A percentile compares a stretch with the other conserved stretches of the same genome.
Evolutionary conservation across 202 grass and related monocot genomes (phyloP).

Genomic region (Dendrocalamus latiflorus): DNA sequence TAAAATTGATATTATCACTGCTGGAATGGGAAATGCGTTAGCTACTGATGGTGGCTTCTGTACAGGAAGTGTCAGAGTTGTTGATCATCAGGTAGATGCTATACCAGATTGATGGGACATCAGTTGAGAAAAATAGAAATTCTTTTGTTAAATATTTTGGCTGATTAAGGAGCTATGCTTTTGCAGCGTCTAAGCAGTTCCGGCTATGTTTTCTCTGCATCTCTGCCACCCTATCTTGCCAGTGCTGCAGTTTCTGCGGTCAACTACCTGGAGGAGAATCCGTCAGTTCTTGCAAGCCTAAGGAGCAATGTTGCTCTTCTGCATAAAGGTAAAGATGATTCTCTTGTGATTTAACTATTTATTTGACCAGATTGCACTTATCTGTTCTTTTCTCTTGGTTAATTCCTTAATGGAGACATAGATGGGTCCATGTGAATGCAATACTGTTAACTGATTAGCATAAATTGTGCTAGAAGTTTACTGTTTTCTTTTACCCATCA

Average conservation of each 20-base stretch:
- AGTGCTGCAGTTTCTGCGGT: slow-evolving; percentile 85
- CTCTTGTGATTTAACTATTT: background rate
- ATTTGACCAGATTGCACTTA: background rate
- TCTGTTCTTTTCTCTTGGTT: background rate
- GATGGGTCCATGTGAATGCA: background rate
- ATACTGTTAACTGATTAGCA: no score
- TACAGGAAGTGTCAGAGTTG: slow-evolving; percentile 83
- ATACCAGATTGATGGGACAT: slow-evolving; percentile 17
- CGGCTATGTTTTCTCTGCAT: slow-evolving; percentile 89
- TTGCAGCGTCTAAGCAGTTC: slow-evolving; percentile 83
- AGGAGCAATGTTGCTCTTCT: slow-evolving; percentile 62
- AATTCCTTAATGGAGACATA: slow-evolving; percentile 5
- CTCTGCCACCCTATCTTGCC: slow-evolving; percentile 88
- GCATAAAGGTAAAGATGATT: no score
- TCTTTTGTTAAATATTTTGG: slow-evolving; percentile 20
- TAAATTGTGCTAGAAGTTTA: background rate
- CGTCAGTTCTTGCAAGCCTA: slow-evolving; percentile 55
- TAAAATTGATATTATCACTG: slow-evolving; percentile 98
- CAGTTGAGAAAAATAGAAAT: background rate
- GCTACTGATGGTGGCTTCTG: slow-evolving; percentile 95
- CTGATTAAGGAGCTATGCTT: slow-evolving; percentile 10
- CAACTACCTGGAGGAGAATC: slow-evolving; percentile 82
- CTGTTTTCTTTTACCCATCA: background rate
- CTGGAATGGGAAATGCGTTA: slow-evolving; percentile 95
- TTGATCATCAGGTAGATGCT: slow-evolving; percentile 89